A percentile compares a stretch with the other conserved stretches of the same genome.
Conservation (phyloP, 257 asterid species). For the Solanum appendiculatum region DNA sequence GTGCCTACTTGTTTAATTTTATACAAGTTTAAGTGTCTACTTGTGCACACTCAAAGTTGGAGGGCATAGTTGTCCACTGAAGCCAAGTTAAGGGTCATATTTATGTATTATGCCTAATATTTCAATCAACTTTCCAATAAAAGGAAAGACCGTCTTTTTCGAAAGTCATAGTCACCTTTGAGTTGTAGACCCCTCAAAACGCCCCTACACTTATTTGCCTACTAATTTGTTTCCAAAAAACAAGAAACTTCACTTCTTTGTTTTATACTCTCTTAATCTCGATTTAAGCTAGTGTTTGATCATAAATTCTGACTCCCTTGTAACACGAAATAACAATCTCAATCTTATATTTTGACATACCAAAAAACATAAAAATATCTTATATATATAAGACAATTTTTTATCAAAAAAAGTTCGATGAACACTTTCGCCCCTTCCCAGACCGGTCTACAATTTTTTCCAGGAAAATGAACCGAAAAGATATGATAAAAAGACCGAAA, state of each 20-base stretch:
- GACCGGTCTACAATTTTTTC: not conserved
- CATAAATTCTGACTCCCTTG: rapidly evolving
- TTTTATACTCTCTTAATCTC: not conserved
- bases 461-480: not conserved
- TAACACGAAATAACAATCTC: not conserved
- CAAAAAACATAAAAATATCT: not conserved
- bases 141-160: not conserved
- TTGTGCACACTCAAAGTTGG: too few relatives aligned
- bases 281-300: too few relatives aligned
- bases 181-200: not conserved
- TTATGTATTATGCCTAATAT: too few relatives aligned
- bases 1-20: too few relatives aligned
- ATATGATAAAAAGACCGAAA: not conserved
- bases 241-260: not conserved
- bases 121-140: not conserved
- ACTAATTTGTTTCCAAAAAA: not conserved
- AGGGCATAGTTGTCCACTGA: too few relatives aligned
- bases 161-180: not conserved
- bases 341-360: not conserved
- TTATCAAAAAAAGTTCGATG: not conserved
- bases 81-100: too few relatives aligned
- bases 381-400: not conserved
- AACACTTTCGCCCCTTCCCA: not conserved
- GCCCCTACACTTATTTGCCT: not conserved
- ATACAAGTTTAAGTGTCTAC: too few relatives aligned